These are phyloP conservation scores for Obelidium mucronatum DNA, from an alignment of 192 early-diverging fungal genomes.

Conservation along the genomic window DNA sequence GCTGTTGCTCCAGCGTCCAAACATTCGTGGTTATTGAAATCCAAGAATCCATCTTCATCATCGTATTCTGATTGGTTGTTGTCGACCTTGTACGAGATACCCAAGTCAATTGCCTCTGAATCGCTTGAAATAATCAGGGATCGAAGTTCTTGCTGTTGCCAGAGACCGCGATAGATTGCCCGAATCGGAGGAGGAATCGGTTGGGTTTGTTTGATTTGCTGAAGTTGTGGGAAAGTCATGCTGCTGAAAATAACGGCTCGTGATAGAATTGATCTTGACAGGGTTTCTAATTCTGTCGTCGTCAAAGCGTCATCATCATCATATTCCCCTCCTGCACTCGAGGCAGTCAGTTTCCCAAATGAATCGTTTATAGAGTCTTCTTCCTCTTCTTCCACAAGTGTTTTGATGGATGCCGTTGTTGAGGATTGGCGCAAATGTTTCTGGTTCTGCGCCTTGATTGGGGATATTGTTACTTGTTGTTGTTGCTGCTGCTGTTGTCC, in stretches of 20 bases:
- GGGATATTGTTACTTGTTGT: too few relatives aligned
- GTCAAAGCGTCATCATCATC: too few relatives aligned
- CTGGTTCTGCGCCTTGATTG: too few relatives aligned
- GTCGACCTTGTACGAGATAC: not conserved
- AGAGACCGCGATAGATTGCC: conserved; percentile 1
- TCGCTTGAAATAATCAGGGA: conserved; percentile 1
- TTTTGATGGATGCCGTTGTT: not conserved
- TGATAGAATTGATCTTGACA: conserved; percentile 4
- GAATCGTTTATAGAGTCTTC: too few relatives aligned
- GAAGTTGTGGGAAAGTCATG: conserved; percentile 20
- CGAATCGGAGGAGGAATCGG: not conserved
- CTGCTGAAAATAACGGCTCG: conserved; percentile 26
- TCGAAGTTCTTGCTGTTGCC: conserved; percentile 36
- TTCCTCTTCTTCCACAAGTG: not conserved
- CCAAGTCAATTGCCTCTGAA: not conserved
- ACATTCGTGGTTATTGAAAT: not conserved
- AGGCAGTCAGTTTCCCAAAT: too few relatives aligned
- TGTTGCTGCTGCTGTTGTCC: too few relatives aligned
- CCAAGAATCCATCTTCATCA: not conserved
- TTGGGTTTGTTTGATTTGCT: conserved; percentile 7
- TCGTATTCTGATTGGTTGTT: not conserved
- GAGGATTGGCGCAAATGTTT: not conserved
- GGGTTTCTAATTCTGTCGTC: not conserved
- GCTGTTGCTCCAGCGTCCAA: not conserved
- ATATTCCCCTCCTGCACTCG: too few relatives aligned